Conservation (phyloP, 2,329 filamentous ascomycete genomes). For the Didymella sp. region DNA sequence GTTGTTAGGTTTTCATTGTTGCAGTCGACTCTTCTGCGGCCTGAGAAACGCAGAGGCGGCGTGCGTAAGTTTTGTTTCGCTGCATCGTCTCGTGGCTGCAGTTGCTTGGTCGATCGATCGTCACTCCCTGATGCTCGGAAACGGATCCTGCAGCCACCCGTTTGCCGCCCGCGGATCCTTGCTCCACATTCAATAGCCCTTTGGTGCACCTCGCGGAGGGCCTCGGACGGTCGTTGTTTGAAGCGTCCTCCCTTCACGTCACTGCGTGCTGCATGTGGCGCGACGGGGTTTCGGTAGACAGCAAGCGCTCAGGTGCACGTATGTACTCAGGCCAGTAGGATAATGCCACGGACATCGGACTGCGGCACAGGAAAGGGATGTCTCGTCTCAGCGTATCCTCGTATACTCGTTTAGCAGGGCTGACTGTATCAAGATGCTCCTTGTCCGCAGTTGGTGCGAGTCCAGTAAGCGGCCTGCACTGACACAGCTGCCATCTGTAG, state of each 20-base stretch:
- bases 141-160: conserved; percentile 9
- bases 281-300: not conserved
- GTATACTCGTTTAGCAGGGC: conserved; percentile 4
- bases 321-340: not conserved
- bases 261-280: not conserved
- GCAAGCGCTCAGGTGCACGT: not conserved
- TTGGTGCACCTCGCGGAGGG: conserved; percentile 1
- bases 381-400: conserved; percentile 3
- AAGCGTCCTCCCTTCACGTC: not conserved
- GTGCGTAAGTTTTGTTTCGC: not conserved
- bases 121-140: conserved; percentile 2
- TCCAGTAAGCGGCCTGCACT: conserved; percentile 1
- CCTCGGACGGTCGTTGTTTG: not conserved
- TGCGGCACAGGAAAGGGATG: not conserved
- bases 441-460: conserved; percentile 1
- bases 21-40: not conserved
- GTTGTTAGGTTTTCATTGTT: not conserved
- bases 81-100: not conserved
- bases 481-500: conserved; percentile 2
- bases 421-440: conserved; percentile 6
- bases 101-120: not conserved
- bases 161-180: not conserved
- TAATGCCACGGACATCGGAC: not conserved
- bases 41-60: not conserved
- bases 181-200: conserved; percentile 5